phyloP scores from a whole-genome alignment of 305 asterid genomes.

The Fraxinus sp. region DNA sequence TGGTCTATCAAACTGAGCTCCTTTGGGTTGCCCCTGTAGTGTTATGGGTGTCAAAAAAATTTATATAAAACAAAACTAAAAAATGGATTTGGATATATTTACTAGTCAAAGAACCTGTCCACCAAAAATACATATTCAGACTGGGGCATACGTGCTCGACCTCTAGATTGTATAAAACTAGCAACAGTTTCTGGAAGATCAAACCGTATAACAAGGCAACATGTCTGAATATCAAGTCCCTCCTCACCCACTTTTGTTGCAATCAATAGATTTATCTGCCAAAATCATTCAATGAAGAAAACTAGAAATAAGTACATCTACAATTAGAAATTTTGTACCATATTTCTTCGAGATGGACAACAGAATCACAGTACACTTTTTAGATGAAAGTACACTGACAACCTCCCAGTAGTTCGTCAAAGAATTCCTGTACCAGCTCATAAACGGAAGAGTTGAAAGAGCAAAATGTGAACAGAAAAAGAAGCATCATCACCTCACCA shows the following conservation, averaged over 20 bases:
- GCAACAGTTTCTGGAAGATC: slow-evolving; percentile 99
- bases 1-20: slow-evolving; percentile 68
- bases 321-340: background rate
- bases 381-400: slow-evolving; percentile 3
- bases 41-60: slow-evolving; percentile 24
- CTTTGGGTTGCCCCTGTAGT: slow-evolving; percentile 60
- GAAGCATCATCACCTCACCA: slow-evolving; percentile 75
- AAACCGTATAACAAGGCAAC: slow-evolving; percentile 95
- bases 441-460: slow-evolving; percentile 13
- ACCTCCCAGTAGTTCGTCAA: slow-evolving; percentile 11
- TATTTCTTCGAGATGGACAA: slow-evolving; percentile 11
- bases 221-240: slow-evolving; percentile 98
- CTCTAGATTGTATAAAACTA: slow-evolving; percentile 97
- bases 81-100: slow-evolving; percentile 20
- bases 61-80: slow-evolving; percentile 22
- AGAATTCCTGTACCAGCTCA: background rate
- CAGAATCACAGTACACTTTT: slow-evolving; percentile 10
- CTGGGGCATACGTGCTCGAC: slow-evolving; percentile 96
- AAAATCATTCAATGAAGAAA: slow-evolving; percentile 28
- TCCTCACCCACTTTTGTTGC: slow-evolving; percentile 99
- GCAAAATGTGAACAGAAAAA: background rate
- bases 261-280: slow-evolving; percentile 87
- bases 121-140: slow-evolving; percentile 93
- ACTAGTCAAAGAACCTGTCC: slow-evolving; percentile 61
- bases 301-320: slow-evolving; percentile 11